phyloP scores from a whole-genome alignment of 139 green algal genomes.

The Chlamydomonas schloesseri region DNA sequence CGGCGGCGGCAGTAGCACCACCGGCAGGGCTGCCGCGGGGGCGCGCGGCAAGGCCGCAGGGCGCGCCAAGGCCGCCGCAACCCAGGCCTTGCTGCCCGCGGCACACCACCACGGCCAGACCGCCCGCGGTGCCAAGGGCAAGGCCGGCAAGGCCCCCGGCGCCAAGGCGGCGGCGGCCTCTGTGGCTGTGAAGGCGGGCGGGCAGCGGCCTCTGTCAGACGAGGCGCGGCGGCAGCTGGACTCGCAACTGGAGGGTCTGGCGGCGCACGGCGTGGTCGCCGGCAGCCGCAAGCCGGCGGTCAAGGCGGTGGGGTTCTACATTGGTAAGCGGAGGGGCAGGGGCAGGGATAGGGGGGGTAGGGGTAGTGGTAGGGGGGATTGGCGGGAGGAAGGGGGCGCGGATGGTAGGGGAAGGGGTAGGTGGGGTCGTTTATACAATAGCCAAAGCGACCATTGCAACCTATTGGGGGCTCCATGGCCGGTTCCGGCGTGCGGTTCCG shows the following conservation, averaged over 20 bases:
- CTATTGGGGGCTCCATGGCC: too few relatives aligned
- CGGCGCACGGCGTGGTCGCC: too few relatives aligned
- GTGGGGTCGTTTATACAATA: too few relatives aligned
- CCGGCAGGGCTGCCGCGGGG: too few relatives aligned
- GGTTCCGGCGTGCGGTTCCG: too few relatives aligned
- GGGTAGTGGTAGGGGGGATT: neutral
- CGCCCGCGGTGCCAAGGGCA: neutral
- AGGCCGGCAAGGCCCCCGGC: neutral
- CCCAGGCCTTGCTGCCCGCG: neutral
- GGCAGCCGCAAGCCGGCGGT: neutral
- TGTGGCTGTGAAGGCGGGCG: conserved; percentile 7
- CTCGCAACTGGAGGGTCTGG: neutral
- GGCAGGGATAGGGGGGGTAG: neutral
- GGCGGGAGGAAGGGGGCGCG: too few relatives aligned
- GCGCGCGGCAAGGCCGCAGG: neutral
- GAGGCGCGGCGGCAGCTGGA: conserved; percentile 13
- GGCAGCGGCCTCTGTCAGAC: conserved; percentile 3
- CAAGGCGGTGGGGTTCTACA: conserved; percentile 13
- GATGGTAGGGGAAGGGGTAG: too few relatives aligned
- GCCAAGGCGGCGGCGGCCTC: conserved; percentile 8
- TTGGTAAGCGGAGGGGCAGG: neutral
- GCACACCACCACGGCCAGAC: neutral
- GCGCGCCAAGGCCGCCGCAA: neutral
- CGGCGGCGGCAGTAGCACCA: too few relatives aligned
- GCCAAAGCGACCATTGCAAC: too few relatives aligned